Percentiles rank a stretch among this genome's conserved stretches.
phyloP scores from a whole-genome alignment of 78 protist genomes.

The Speleostelium caveatum region DNA sequence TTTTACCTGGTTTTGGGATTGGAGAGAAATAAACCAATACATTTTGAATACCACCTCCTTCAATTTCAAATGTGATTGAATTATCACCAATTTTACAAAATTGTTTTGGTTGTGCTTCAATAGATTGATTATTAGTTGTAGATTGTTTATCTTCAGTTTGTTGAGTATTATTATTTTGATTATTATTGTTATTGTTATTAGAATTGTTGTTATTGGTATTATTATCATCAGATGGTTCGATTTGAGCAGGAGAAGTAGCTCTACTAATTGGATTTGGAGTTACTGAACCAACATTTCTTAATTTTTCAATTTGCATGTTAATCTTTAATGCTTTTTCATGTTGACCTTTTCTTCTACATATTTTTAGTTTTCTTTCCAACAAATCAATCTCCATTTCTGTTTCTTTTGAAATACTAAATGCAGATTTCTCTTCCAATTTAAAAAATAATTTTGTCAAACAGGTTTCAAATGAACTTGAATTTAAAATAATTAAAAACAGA shows the following conservation, averaged over 20 bases:
- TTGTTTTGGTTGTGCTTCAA: neutral
- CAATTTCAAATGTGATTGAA: constrained; percentile 73
- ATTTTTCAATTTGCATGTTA: constrained; percentile 40
- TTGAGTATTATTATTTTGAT: neutral
- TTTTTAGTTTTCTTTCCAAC: constrained; percentile 69
- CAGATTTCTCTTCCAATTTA: constrained; percentile 51
- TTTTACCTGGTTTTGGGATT: constrained; percentile 63
- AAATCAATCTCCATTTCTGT: constrained; percentile 58
- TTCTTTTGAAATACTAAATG: constrained; percentile 46
- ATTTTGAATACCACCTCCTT: constrained; percentile 78
- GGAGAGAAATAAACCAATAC: constrained; percentile 67
- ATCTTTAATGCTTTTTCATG: constrained; percentile 75
- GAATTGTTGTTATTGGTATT: neutral
- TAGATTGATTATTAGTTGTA: neutral
- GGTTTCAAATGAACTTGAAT: constrained; percentile 38
- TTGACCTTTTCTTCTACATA: constrained; percentile 75
- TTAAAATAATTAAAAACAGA: too few relatives aligned
- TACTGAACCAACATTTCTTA: constrained; percentile 39
- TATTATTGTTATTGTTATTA: neutral
- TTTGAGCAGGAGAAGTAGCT: constrained; percentile 66
- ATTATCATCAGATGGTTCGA: constrained; percentile 2
- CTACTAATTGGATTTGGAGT: constrained; percentile 36
- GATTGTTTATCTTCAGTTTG: neutral
- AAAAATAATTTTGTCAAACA: constrained; percentile 45
- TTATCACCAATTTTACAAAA: constrained; percentile 60